Base-by-base conservation (phyloP, 192 early-diverging fungal genomes). In the Mortierella hygrophila region DNA sequence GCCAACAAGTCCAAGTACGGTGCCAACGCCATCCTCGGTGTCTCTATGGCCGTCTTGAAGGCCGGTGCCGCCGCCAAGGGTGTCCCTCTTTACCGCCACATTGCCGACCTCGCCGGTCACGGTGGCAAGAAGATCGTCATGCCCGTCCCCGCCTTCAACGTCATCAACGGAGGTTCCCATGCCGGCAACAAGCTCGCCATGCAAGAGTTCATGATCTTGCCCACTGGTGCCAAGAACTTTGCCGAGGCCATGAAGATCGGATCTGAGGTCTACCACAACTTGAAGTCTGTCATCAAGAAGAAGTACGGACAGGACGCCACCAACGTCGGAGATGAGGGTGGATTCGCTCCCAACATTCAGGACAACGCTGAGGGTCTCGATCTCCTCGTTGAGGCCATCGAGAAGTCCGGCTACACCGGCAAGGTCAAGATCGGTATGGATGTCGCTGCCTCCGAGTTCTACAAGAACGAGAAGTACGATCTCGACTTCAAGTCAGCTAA, bases 191-290 rank as follows among this genome's bases (percentile, higher is more conserved):
- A 98, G 92, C 94, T 99, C 79, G 98, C 98, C 82, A 98, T 99
- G 97, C 98, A 99, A 89, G 98, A 99, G 91, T 99, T 99, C 92
- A 99, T 99, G 98, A 99, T 99, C 81, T 90, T 98, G 88, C 98
- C 98, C 75, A 97, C 96, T 65, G 98, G 98, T 80, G 98, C 98
- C 42, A 72, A 90, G 55, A 95, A 95, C 42, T 99, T 99, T 91
- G 89, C 95, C 47, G 97, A 99, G 90, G 98, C 98, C 81, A 97
- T 99, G 97, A 94, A 95, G 92, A 99, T 99, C 63, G 98, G 98
- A 73, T 95, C 95, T 57, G 98, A 99, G 91, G 97, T 98, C 81
- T 99, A 99, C 95, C 98, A 99, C 92, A 77, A 92, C 83, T 91
- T 99, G 69, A 99, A 99, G 94, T 87, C 82, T n/a, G 97, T 98